phyloP scores from a whole-genome alignment of 1,284 basidiomycete genomes.

The Xerocomus nothofagi region DNA sequence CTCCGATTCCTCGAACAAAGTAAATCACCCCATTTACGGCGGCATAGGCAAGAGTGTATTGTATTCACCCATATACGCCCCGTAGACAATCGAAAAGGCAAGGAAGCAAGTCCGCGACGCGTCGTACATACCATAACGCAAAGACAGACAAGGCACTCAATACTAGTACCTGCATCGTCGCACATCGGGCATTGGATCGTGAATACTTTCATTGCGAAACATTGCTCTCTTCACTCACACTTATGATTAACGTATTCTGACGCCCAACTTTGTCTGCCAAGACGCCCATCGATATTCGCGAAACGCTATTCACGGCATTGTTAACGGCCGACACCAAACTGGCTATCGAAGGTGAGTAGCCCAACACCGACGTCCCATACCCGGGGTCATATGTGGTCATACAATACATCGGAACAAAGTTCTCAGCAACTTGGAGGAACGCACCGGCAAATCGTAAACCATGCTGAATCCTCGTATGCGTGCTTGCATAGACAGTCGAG shows the following conservation, averaged over 20 bases:
- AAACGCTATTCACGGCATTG: not conserved
- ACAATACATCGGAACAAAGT: too few relatives aligned
- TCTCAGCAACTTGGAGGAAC: too few relatives aligned
- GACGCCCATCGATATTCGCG: not conserved
- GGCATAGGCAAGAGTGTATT: conserved; percentile 5
- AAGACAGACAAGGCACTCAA: not conserved
- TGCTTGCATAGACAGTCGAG: too few relatives aligned
- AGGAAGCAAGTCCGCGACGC: not conserved
- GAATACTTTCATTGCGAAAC: not conserved
- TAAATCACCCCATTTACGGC: not conserved
- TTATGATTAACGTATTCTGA: not conserved
- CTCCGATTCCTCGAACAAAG: not conserved
- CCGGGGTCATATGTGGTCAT: too few relatives aligned
- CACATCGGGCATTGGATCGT: not conserved
- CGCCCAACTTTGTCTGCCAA: not conserved
- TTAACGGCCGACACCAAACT: not conserved
- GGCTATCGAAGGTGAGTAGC: not conserved
- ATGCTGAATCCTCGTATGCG: too few relatives aligned
- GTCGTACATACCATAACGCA: not conserved
- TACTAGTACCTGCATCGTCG: not conserved
- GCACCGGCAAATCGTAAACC: too few relatives aligned
- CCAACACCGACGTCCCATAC: not conserved
- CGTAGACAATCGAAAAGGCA: not conserved
- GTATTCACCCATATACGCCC: not conserved
- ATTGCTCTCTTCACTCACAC: not conserved